Percentiles rank a stretch among this genome's conserved stretches.
Evolutionary conservation across 495 filamentous ascomycete species (phyloP).

Genomic region (Talaromyces nanjingensis): DNA sequence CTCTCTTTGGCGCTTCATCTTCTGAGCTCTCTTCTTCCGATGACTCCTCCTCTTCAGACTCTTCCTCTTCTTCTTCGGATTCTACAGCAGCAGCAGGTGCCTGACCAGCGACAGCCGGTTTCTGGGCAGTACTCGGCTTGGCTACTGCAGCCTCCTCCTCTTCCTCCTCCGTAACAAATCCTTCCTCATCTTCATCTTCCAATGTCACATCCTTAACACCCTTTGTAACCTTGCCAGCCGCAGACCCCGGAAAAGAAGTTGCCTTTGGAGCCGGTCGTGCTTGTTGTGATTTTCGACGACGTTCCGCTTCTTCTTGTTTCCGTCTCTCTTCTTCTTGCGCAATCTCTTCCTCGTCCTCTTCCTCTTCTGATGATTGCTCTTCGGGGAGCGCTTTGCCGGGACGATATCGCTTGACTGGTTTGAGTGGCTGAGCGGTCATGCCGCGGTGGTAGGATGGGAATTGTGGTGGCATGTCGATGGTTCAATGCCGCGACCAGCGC

Average conservation of each 20-base stretch:
- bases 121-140: slow-evolving; percentile 4
- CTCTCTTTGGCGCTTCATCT: slow-evolving; percentile 66
- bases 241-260: slow-evolving; percentile 49
- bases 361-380: slow-evolving; percentile 56
- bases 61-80: slow-evolving; percentile 47
- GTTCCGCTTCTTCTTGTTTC: slow-evolving; percentile 21
- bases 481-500: not conserved
- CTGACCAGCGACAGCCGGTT: slow-evolving; percentile 6
- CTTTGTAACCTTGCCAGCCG: slow-evolving; percentile 25
- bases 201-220: slow-evolving; percentile 21
- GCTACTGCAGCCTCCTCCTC: slow-evolving; percentile 30
- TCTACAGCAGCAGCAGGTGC: slow-evolving; percentile 50
- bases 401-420: slow-evolving; percentile 68
- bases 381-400: slow-evolving; percentile 74
- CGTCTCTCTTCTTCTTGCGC: slow-evolving; percentile 32
- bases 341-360: slow-evolving; percentile 48
- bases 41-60: slow-evolving; percentile 43
- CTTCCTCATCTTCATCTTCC: slow-evolving; percentile 57
- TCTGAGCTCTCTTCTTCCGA: slow-evolving; percentile 58
- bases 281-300: slow-evolving; percentile 25
- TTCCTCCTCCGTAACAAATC: slow-evolving; percentile 61
- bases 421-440: slow-evolving; percentile 90
- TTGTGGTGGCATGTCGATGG: slow-evolving; percentile 36
- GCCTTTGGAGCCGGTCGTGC: slow-evolving; percentile 57
- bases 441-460: slow-evolving; percentile 53